phyloP scores from a whole-genome alignment of 371 early-diverging fungal species.

The Chytridiales sp. region DNA sequence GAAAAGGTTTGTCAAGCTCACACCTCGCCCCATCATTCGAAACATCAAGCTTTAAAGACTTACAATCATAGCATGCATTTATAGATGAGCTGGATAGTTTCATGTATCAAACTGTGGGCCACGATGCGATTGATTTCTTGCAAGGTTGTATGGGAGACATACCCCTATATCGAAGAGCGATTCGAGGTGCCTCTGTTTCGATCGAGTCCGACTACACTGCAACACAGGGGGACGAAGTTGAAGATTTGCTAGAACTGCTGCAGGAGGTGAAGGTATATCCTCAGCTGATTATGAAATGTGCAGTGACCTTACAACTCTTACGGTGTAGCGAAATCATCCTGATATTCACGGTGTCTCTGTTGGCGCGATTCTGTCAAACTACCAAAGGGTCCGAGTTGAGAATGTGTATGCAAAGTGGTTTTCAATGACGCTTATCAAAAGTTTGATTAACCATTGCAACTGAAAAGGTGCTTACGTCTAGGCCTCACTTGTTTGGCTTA shows the following conservation, averaged over 20 bases:
- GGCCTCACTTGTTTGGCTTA: constrained; percentile 85
- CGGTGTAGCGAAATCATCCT: constrained; percentile 50
- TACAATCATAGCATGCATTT: background rate
- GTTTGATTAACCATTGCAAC: background rate
- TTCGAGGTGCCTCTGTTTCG: constrained; percentile 71
- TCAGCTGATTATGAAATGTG: background rate
- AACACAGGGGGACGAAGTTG: constrained; percentile 87
- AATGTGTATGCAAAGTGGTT: constrained; percentile 84
- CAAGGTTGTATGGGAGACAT: constrained; percentile 88
- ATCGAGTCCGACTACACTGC: constrained; percentile 47
- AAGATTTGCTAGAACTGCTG: constrained; percentile 87
- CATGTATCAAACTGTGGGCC: constrained; percentile 99
- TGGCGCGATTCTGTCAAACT: constrained; percentile 98
- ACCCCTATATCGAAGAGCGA: constrained; percentile 83
- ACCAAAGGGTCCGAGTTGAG: constrained; percentile 97
- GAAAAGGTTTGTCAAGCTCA: constrained; percentile 54
- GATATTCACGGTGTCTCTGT: constrained; percentile 90
- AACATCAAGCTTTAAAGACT: background rate
- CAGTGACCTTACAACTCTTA: no score
- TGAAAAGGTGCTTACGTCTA: constrained; percentile 72
- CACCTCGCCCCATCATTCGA: background rate
- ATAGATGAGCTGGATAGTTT: constrained; percentile 93
- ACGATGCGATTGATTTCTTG: constrained; percentile 82
- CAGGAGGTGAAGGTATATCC: constrained; percentile 62
- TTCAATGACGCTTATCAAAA: no score